phyloP scores from a whole-genome alignment of 306 rosid genomes.

The Alnus glutinosa region DNA sequence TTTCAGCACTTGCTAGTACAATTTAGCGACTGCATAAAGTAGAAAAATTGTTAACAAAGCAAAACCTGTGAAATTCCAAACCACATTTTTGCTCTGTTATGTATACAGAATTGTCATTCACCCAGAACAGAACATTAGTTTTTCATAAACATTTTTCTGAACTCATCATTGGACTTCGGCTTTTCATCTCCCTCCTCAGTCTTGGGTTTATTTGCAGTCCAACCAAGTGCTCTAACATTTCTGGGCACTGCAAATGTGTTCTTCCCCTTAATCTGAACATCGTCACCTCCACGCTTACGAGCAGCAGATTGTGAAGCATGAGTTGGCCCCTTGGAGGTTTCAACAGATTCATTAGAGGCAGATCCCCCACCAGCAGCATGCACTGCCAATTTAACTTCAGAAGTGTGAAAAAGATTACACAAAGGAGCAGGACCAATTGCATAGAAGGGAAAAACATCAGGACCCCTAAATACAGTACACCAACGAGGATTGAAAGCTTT shows the following conservation, averaged over 20 bases:
- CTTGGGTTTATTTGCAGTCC: constrained; percentile 51
- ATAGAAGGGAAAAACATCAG: neutral
- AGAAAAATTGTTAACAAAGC: neutral
- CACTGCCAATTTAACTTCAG: constrained; percentile 33
- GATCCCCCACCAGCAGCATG: constrained; percentile 36
- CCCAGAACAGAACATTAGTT: constrained; percentile 26
- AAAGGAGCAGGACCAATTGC: neutral
- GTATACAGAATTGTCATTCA: neutral
- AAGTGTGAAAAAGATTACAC: constrained; percentile 1
- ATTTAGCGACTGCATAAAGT: neutral
- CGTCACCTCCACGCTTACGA: constrained; percentile 45
- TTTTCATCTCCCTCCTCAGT: constrained; percentile 50
- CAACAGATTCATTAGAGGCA: constrained; percentile 37
- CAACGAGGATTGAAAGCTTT: constrained; percentile 14
- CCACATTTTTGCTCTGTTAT: neutral
- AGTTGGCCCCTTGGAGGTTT: too few species aligned
- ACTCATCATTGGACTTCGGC: constrained; percentile 90
- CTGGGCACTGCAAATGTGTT: constrained; percentile 69
- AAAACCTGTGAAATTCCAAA: neutral
- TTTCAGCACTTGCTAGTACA: neutral
- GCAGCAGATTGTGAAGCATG: constrained; percentile 36
- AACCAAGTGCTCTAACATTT: constrained; percentile 53
- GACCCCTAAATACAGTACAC: neutral
- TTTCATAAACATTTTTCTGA: constrained; percentile 69
- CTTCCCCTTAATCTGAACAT: constrained; percentile 63